phyloP scores from a whole-genome alignment of 1,284 basidiomycete species.

The Pseudozyma sp. region DNA sequence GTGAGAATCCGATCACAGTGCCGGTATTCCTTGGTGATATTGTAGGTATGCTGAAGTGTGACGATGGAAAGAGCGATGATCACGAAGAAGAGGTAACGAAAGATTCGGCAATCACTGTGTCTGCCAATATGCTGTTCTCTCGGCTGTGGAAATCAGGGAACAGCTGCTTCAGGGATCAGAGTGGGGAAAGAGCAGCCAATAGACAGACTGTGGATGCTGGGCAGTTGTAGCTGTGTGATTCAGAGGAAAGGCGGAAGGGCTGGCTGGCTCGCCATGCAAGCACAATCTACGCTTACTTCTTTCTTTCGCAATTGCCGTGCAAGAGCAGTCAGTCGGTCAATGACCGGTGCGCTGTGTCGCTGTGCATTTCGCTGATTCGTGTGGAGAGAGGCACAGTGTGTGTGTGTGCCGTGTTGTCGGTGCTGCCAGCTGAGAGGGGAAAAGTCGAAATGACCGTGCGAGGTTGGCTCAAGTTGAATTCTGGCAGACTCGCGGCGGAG shows the following conservation, averaged over 20 bases:
- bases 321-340: too few species aligned
- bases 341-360: too few species aligned
- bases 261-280: too few species aligned
- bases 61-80: background rate
- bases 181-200: background rate
- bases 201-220: too few species aligned
- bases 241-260: too few species aligned
- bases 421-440: background rate
- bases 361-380: background rate
- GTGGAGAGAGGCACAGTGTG: background rate
- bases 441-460: background rate
- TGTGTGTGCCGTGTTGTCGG: background rate
- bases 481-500: background rate
- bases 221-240: too few species aligned
- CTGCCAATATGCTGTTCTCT: background rate
- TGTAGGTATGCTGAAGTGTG: background rate
- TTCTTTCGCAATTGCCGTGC: too few species aligned
- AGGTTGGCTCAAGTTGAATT: background rate
- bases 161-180: background rate
- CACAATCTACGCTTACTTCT: too few species aligned
- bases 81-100: conserved; percentile 2
- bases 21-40: too few species aligned
- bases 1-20: background rate
- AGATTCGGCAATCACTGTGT: conserved; percentile 11
- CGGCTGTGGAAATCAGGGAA: conserved; percentile 9